Evolutionary conservation across 192 early-diverging fungal genomes (phyloP).

Genomic region (Coemansia sp.): DNA sequence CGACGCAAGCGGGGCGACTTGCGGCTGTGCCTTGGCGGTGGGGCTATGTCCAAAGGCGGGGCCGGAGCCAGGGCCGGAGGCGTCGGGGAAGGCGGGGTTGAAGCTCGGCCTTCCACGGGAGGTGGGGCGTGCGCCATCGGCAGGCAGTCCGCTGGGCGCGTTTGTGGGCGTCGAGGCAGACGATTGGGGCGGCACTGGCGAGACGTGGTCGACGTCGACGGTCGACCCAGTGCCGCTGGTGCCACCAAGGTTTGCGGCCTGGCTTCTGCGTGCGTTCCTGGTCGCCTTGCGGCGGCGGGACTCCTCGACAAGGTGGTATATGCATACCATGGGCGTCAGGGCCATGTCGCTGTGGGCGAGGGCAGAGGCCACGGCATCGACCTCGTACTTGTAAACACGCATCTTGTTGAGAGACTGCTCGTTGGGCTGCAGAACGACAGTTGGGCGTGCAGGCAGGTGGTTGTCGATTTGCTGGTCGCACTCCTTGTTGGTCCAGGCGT

Average conservation of each 20-base stretch:
- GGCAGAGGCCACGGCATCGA: constrained; percentile 27
- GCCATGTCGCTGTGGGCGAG: constrained; percentile 39
- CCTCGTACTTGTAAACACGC: constrained; percentile 36
- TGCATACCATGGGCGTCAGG: constrained; percentile 40
- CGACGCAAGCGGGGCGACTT: background rate
- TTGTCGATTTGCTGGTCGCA: constrained; percentile 59
- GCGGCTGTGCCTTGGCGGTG: background rate
- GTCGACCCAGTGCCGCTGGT: constrained; percentile 8
- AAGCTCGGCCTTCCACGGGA: constrained; percentile 39
- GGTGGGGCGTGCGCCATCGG: constrained; percentile 16
- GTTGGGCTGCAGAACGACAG: constrained; percentile 43
- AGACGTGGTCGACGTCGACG: constrained; percentile 4
- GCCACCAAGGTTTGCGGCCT: constrained; percentile 25
- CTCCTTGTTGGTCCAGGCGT: constrained; percentile 76
- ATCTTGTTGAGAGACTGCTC: constrained; percentile 43
- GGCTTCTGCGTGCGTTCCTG: constrained; percentile 35
- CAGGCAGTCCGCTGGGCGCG: background rate
- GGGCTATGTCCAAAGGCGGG: constrained; percentile 17
- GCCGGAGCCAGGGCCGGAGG: too few relatives aligned
- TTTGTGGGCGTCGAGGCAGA: background rate
- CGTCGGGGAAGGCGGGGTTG: too few relatives aligned
- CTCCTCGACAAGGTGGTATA: constrained; percentile 48
- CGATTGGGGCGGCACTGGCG: constrained; percentile 2
- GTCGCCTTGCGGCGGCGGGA: constrained; percentile 38
- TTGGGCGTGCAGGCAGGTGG: constrained; percentile 60